phyloP scores from a whole-genome alignment of 148 eudicot species.

The Cornus controversa region DNA sequence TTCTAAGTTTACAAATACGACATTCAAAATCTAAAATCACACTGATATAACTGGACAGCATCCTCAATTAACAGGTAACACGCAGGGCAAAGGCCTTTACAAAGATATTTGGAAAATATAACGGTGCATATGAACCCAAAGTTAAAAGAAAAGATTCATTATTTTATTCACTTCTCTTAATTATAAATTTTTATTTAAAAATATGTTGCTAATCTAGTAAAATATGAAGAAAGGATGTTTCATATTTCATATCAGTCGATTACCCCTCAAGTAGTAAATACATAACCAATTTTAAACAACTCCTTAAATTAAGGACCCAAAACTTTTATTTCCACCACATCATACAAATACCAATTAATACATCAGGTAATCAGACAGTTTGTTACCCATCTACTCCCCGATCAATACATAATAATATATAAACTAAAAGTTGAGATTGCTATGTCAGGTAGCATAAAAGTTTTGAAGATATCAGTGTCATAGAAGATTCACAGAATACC shows the following conservation, averaged over 20 bases:
- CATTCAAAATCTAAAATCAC: no score
- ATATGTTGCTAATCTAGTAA: not conserved
- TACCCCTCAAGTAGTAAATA: not conserved
- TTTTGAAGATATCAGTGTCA: not conserved
- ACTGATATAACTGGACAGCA: no score
- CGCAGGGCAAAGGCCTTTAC: no score
- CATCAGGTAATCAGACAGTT: not conserved
- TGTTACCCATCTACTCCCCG: not conserved
- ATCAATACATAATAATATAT: not conserved
- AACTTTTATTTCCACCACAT: not conserved
- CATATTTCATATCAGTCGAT: not conserved
- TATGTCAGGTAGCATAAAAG: no score
- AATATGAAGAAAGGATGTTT: not conserved
- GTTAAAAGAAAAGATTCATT: not conserved
- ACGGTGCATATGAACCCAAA: not conserved
- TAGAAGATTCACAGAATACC: conserved; percentile 33
- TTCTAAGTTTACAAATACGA: no score
- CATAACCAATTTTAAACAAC: not conserved
- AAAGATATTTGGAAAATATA: no score
- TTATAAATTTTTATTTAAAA: no score
- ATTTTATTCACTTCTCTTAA: not conserved
- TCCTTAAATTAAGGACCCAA: not conserved
- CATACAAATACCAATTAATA: not conserved
- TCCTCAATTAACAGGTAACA: no score
- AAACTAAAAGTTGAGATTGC: not conserved